A percentile compares a stretch with the other conserved stretches of the same genome.
These are phyloP conservation scores for Cercospora janseana DNA, from an alignment of 2,329 filamentous ascomycete genomes.

Conservation along the genomic window DNA sequence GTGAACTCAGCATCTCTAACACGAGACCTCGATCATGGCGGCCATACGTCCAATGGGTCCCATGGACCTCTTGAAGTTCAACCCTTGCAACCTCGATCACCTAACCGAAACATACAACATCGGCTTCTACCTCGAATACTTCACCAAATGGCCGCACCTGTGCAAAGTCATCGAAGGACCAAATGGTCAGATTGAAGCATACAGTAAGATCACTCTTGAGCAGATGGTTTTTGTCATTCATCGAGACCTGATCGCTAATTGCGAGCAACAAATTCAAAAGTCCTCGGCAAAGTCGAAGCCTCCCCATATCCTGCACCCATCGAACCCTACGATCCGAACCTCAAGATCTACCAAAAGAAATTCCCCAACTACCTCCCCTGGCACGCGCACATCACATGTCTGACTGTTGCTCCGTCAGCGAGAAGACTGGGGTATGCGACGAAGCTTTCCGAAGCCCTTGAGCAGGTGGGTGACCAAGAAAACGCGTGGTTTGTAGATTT, in stretches of 20 bases:
- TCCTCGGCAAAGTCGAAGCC: slow-evolving; percentile 95
- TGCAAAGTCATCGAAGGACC: slow-evolving; percentile 89
- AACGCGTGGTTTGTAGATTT: slow-evolving; percentile 94
- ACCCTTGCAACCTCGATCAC: slow-evolving; percentile 91
- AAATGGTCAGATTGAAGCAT: slow-evolving; percentile 86
- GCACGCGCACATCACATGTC: slow-evolving; percentile 95
- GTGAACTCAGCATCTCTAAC: too few species aligned
- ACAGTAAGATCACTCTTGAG: slow-evolving; percentile 63
- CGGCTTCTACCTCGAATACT: slow-evolving; percentile 92
- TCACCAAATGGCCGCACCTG: slow-evolving; percentile 90
- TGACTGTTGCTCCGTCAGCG: slow-evolving; percentile 85
- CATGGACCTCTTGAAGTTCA: slow-evolving; percentile 82
- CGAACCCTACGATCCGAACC: slow-evolving; percentile 63
- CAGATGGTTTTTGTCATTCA: too few species aligned
- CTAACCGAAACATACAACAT: slow-evolving; percentile 98
- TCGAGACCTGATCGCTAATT: too few species aligned
- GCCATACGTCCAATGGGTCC: slow-evolving; percentile 80
- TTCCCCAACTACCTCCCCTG: slow-evolving; percentile 83
- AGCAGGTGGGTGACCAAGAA: slow-evolving; percentile 75
- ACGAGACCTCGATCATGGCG: slow-evolving; percentile 22
- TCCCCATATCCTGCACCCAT: slow-evolving; percentile 69
- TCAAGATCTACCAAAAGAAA: slow-evolving; percentile 41
- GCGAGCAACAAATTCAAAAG: too few species aligned
- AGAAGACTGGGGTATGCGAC: slow-evolving; percentile 84
- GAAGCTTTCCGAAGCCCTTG: slow-evolving; percentile 75